Percentiles rank a stretch among this genome's conserved stretches.
Conservation (phyloP, 202 grass and related monocot species). For the Carex sylvatica region DNA sequence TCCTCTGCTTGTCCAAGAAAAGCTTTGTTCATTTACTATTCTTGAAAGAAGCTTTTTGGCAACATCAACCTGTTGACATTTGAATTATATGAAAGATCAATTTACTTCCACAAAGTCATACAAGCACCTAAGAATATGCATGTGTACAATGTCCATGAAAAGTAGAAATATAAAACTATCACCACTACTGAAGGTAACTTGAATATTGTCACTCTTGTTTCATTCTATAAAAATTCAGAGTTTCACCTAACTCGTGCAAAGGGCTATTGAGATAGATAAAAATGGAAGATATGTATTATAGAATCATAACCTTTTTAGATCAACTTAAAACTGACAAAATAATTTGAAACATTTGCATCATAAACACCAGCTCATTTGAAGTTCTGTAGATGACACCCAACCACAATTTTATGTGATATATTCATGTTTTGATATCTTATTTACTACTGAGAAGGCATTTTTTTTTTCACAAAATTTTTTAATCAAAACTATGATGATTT, state of each 20-base stretch:
- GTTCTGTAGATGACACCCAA: neutral
- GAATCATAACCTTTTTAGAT: neutral
- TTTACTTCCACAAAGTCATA: neutral
- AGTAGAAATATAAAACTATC: neutral
- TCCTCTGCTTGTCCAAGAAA: constrained; percentile 93
- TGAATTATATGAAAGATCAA: neutral
- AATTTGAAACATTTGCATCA: neutral
- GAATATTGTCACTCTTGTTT: neutral
- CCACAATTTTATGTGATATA: neutral
- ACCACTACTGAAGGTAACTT: neutral
- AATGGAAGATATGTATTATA: neutral
- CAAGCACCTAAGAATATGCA: neutral
- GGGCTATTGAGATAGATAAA: neutral
- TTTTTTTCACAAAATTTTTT: neutral
- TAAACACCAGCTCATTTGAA: neutral
- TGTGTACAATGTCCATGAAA: neutral
- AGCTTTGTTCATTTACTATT: constrained; percentile 57
- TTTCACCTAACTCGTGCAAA: neutral
- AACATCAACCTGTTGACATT: constrained; percentile 62
- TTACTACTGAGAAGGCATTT: neutral
- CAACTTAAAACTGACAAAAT: neutral
- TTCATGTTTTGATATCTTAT: neutral
- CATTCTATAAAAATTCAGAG: neutral
- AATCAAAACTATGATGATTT: neutral
- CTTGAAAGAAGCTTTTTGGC: constrained; percentile 67